phyloP scores from a whole-genome alignment of 768 basidiomycete genomes.

The Boletus insuetus region DNA sequence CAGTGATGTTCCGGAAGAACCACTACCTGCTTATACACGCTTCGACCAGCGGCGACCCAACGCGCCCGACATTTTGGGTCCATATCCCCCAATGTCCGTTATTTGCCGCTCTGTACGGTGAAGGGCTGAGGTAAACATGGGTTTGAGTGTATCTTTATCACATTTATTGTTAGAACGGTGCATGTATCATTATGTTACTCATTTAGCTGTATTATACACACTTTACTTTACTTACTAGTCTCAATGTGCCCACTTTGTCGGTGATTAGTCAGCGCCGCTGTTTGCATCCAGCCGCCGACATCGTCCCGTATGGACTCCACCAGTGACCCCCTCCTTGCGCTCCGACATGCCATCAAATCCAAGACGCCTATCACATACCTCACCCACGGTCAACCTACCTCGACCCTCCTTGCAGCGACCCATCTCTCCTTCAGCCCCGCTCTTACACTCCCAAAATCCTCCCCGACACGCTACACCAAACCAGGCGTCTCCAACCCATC shows the following conservation, averaged over 20 bases:
- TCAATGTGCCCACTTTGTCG: too few relatives aligned
- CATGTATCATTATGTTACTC: too few relatives aligned
- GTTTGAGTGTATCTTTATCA: too few relatives aligned
- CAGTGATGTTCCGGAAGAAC: conserved; percentile 2
- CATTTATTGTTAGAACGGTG: too few relatives aligned
- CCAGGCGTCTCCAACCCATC: conserved; percentile 42
- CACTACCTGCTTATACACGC: conserved; percentile 27
- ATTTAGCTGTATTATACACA: too few relatives aligned
- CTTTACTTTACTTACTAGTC: too few relatives aligned
- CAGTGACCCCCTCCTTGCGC: conserved; percentile 47
- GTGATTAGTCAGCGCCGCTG: too few relatives aligned
- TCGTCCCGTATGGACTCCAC: not conserved
- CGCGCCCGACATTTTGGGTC: conserved; percentile 23
- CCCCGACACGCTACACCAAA: conserved; percentile 76
- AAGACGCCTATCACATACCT: conserved; percentile 49
- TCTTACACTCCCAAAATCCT: conserved; percentile 63
- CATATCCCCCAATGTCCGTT: conserved; percentile 25
- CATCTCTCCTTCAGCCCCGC: conserved; percentile 58
- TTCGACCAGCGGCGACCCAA: conserved; percentile 23
- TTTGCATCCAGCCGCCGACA: too few relatives aligned
- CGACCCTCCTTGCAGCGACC: conserved; percentile 55
- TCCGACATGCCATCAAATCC: conserved; percentile 62
- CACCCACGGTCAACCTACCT: conserved; percentile 35
- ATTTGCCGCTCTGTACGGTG: not conserved
- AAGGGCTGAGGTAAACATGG: not conserved